Percentiles rank a stretch among this genome's conserved stretches.
These are phyloP conservation scores for Botryotinia calthae DNA, from an alignment of 2,329 filamentous ascomycete genomes.

Conservation along the genomic window DNA sequence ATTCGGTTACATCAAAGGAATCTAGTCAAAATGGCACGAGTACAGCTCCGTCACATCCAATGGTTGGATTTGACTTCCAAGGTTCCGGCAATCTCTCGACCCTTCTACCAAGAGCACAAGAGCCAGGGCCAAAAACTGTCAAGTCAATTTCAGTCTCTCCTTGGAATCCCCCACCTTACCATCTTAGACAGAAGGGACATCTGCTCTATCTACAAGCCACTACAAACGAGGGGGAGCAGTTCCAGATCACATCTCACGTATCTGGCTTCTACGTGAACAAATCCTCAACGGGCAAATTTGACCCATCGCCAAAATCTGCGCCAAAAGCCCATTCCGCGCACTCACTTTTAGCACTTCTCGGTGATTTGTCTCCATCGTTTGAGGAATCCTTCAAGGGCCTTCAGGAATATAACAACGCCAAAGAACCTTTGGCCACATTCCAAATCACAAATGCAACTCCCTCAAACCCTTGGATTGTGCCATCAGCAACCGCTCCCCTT, in stretches of 20 bases:
- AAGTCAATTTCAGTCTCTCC: conserved; percentile 85
- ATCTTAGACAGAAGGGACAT: conserved; percentile 87
- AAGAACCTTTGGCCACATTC: conserved; percentile 88
- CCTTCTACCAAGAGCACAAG: conserved; percentile 66
- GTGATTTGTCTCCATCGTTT: conserved; percentile 81
- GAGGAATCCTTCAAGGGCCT: conserved; percentile 70
- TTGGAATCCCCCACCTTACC: conserved; percentile 95
- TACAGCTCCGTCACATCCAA: conserved; percentile 49
- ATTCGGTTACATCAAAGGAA: conserved; percentile 55
- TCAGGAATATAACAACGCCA: conserved; percentile 79
- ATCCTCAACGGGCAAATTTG: conserved; percentile 91
- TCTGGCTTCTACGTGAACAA: conserved; percentile 98
- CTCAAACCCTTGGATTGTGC: conserved; percentile 86
- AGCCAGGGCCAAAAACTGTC: conserved; percentile 79
- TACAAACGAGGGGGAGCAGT: conserved; percentile 92
- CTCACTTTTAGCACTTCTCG: conserved; percentile 79
- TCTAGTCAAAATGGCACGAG: conserved; percentile 41
- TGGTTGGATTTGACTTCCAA: conserved; percentile 75
- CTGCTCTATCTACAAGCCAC: conserved; percentile 85
- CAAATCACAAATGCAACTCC: conserved; percentile 95
- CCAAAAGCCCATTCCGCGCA: conserved; percentile 80
- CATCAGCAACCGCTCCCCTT: conserved; percentile 60
- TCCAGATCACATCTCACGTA: conserved; percentile 88
- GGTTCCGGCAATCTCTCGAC: conserved; percentile 64
- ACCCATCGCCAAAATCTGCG: conserved; percentile 75